Base-by-base conservation (phyloP, 345 rosid species). In the Eucalyptus virginea region DNA sequence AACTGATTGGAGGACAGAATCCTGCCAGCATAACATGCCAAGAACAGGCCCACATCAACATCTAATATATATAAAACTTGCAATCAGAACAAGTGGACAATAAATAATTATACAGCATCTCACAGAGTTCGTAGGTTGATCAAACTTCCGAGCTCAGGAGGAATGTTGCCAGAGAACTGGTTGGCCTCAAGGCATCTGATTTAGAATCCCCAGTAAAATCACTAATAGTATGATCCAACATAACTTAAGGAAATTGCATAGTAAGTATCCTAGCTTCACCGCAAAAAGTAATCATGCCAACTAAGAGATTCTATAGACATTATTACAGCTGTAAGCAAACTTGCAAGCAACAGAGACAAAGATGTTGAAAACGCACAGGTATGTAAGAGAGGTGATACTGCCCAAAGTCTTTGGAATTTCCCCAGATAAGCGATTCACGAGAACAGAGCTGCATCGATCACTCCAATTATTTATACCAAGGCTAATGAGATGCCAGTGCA, bases 1-100 rank as follows among this genome's bases (percentile, higher is more conserved):
- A 95, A 93, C 88, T 83, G 88, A 89, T 95, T 95, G 91, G 93
- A 93, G 54, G 96, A 93, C 56, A 95, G 92, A 50, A 90, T 88
- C 93, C 97, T 95, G 96, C 88, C 89, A 88, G n/a, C 88, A 88
- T 8, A 5, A 87, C 14, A 86, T 17, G 21, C 44, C 40, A 65
- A 69, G 32, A 28, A 56, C 19, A 90, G 72, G 12, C 32, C 49
- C 28, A 37, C 21, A 86, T 56, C 50, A 88, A 88, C 15, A 13
- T 81, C 67, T 72, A 51, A 23, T 26, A 90, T 21, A 50, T 85
- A 48, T 26, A 80, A 28, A 87, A n/a, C 85, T 77, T 77, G 85
- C 85, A 77, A 77, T 40, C 85, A 77, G 85, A 11, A 77, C 83
- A 23, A 40, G 44, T 7, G 19, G 56, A 51, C 18, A 86, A 86